phyloP scores from a whole-genome alignment of 495 filamentous ascomycete genomes.

The Bacidia rubella region DNA sequence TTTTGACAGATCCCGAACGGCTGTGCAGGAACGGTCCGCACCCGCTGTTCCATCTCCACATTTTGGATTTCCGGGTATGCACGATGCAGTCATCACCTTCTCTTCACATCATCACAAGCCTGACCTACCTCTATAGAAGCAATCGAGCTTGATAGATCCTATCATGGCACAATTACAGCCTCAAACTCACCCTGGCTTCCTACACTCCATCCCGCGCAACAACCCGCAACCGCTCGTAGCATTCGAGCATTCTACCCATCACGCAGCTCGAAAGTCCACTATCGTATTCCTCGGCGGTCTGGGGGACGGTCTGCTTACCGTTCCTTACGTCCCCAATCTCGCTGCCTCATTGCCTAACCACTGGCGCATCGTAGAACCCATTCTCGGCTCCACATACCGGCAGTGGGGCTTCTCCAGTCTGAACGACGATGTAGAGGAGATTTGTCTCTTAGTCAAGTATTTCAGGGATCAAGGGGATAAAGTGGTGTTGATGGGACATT shows the following conservation, averaged over 20 bases:
- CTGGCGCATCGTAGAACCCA: conserved; percentile 49
- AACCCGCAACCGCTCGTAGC: conserved; percentile 8
- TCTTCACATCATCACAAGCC: no score
- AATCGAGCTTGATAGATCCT: no score
- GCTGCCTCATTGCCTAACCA: conserved; percentile 42
- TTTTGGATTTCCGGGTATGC: no score
- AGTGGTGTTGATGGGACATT: conserved; percentile 81
- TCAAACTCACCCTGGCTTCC: conserved; percentile 1
- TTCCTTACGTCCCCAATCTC: conserved; percentile 44
- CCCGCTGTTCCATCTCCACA: no score
- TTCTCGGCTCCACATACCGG: conserved; percentile 50
- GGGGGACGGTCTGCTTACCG: conserved; percentile 61
- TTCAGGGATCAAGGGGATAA: conserved; percentile 38
- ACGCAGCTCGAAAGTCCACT: conserved; percentile 21
- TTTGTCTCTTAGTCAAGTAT: conserved; percentile 58
- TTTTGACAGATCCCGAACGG: no score
- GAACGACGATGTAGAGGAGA: conserved; percentile 56
- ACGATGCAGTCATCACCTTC: no score
- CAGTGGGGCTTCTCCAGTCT: conserved; percentile 64
- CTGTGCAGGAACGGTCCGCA: no score
- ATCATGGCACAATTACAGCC: no score
- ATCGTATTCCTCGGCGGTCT: conserved; percentile 79
- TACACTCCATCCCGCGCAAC: conserved; percentile 7
- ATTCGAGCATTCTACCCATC: conserved; percentile 13
- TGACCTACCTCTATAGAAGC: no score